A percentile compares a stretch with the other conserved stretches of the same genome.
Evolutionary conservation across 805 yeast species (phyloP).

Genomic region (Suhomyces sp.): DNA sequence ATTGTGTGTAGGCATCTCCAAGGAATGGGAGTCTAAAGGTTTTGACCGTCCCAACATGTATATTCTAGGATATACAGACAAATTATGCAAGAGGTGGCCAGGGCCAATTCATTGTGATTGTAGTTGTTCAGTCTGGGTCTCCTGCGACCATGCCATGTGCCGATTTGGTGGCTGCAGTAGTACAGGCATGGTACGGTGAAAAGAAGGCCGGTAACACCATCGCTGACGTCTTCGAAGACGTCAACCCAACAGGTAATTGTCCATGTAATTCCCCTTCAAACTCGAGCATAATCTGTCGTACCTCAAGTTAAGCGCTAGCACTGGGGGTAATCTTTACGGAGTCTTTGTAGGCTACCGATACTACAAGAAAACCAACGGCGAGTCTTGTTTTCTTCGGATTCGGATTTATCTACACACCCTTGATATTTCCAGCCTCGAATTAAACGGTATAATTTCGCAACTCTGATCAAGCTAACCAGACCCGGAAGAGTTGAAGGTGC

Average conservation of each 20-base stretch:
- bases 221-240: constrained; percentile 60
- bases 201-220: constrained; percentile 56
- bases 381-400: constrained; percentile 57
- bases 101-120: constrained; percentile 50
- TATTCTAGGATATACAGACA: constrained; percentile 48
- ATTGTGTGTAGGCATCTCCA: constrained; percentile 48
- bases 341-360: constrained; percentile 61
- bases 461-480: constrained; percentile 44
- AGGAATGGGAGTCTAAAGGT: constrained; percentile 62
- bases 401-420: constrained; percentile 59
- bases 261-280: constrained; percentile 53
- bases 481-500: constrained; percentile 49
- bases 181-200: constrained; percentile 60
- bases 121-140: constrained; percentile 60
- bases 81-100: constrained; percentile 44
- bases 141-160: constrained; percentile 60
- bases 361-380: constrained; percentile 49
- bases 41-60: constrained; percentile 51
- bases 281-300: constrained; percentile 56
- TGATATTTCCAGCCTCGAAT: constrained; percentile 33
- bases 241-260: constrained; percentile 57
- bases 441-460: constrained; percentile 27
- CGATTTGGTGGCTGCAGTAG: constrained; percentile 36
- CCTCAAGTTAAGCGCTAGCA: constrained; percentile 48
- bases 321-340: constrained; percentile 57